Conservation (phyloP, 768 basidiomycete genomes). For the Phylloporus sp. region DNA sequence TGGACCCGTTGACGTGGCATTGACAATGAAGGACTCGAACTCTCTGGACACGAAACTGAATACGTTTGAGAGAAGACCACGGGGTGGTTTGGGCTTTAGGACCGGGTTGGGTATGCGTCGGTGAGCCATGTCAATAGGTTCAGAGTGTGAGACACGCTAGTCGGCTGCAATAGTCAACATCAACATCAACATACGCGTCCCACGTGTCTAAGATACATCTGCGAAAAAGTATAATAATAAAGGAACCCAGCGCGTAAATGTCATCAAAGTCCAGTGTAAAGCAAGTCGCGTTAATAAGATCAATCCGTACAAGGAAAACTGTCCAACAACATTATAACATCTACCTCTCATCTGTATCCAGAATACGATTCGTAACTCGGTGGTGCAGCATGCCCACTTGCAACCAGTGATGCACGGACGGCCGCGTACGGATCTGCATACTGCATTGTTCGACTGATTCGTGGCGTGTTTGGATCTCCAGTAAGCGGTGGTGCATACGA, state of each 20-base stretch:
- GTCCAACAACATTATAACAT: neutral
- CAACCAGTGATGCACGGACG: constrained; percentile 57
- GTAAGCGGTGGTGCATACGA: constrained; percentile 34
- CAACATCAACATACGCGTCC: constrained; percentile 3
- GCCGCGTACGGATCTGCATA: constrained; percentile 88
- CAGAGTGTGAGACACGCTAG: constrained; percentile 18
- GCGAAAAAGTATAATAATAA: constrained; percentile 7
- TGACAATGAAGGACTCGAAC: constrained; percentile 64
- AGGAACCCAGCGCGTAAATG: neutral
- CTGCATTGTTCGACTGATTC: constrained; percentile 88
- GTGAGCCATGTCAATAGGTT: constrained; percentile 8
- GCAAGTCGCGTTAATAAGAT: constrained; percentile 7
- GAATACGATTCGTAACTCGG: constrained; percentile 55
- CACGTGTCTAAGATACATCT: constrained; percentile 10
- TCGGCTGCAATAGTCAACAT: constrained; percentile 4
- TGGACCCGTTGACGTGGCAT: constrained; percentile 44
- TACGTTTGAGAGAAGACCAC: constrained; percentile 57
- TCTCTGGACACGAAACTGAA: constrained; percentile 69
- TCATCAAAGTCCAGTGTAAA: constrained; percentile 5
- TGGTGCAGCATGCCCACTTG: constrained; percentile 32
- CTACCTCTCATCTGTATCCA: constrained; percentile 41
- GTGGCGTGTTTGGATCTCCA: constrained; percentile 34
- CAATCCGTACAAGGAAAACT: constrained; percentile 8
- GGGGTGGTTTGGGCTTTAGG: constrained; percentile 3
- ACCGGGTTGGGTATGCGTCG: neutral